Evolutionary conservation across 352 stramenopile species (phyloP), one percentile per base, ranked within the genome.

Genomic region (Thalassiosira livingstoniorum): DNA sequence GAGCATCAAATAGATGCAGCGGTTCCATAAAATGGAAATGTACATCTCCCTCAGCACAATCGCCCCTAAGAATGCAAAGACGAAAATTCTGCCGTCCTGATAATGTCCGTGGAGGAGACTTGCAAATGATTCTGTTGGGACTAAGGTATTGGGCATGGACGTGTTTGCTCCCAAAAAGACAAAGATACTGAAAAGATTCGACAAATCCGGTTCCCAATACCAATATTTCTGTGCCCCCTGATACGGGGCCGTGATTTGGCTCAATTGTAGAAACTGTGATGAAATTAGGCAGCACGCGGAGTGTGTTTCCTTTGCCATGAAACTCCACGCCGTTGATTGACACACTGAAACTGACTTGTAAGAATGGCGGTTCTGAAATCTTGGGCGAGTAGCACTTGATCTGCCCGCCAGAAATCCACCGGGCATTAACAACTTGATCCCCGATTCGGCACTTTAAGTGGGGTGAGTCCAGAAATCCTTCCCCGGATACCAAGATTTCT

Each of bases 321-420:
- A 74, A 85, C 29, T 83, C 70, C 10, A 80, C n/a, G n/a, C 70
- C 82, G 64, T 89, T 89, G 4, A 45, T 63, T 34, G 82, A 72
- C 27, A 87, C 71, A 35, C 18, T 42, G 2, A 65, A n/a, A 5
- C 15, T 27, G 15, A 1, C 57, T 15, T 57, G 37, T 42, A 7
- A 29, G 31, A 25, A 61, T 42, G 13, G 11, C 32, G 11, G 43
- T 32, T 58, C 10, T 18, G 66, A 35, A 5, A 57, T 57, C 4
- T 65, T 43, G 62, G 51, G 42, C 25, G 77, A 74, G 5, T 43
- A 39, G 37, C 82, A 87, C 2, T 66, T 21, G 25, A 87, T 68
- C 71, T 82, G 29, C 25, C n/a, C 32, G 2, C 70, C 42, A 42
- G 66, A 78, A 0, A 85, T 67, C 66, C 63, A 85, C 43, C 61